Base-by-base conservation (phyloP, 495 filamentous ascomycete genomes). In the Annulohypoxylon bovei region DNA sequence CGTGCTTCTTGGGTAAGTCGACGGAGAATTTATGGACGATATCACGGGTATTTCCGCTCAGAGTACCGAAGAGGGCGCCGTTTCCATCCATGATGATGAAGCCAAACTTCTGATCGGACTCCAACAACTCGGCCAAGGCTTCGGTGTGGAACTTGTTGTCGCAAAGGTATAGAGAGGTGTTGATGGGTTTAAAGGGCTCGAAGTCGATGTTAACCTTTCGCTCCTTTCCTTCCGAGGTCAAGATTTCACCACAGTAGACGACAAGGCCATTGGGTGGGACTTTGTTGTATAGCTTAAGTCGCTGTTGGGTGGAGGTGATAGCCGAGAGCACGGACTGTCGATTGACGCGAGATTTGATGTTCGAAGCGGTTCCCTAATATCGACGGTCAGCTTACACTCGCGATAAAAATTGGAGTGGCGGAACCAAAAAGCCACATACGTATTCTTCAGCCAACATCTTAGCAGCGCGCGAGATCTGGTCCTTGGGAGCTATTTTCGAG, bases 381-480 rank as follows among this genome's bases (percentile, higher is more conserved):
- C 55, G 79, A 56, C 25, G 20, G 59, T 74, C 62, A 58, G 54
- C 49, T 49, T 63, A 64, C 20, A 14, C 53, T 53, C 49, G n/a
- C 28, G 30, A 65, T 18, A 40, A 22, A 30, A 28, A 7, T 12
- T 22, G 35, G n/a, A 35, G 9, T 28, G 47, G 16, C 16, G 12
- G 28, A 53, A 23, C 37, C n/a, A 49, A 44, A 52, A 37, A 40
- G 53, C 14, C 66, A 85, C 92, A 71, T 86, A 97, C 94, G 78
- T 94, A 98, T 91, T 98, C 95, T 97, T 99, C 95, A 82, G 95
- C 95, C 88, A 99, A 90, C 95, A 99, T 99, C 87, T 97, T 97
- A 40, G 96, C 93, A 37, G 93, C 93, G 65, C 95, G 89, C 11
- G 96, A 98, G 54, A 99, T 88, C 81, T 99, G 95, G 81, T 98